A percentile compares a stretch with the other conserved stretches of the same genome.
phyloP scores from a whole-genome alignment of 202 grass and related monocot species.

The Carex arenaria region DNA sequence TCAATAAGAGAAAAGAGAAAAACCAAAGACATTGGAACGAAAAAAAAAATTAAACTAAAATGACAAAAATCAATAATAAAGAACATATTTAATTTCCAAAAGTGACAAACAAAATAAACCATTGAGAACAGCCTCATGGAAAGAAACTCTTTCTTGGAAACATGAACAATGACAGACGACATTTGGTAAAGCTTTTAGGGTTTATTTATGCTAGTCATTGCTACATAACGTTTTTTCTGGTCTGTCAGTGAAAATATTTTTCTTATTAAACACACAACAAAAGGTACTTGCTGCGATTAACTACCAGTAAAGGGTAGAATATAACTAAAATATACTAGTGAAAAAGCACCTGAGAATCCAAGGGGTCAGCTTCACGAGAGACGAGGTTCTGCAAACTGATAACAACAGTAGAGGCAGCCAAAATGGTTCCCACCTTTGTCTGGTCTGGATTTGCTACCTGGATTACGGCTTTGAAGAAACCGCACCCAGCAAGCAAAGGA shows the following conservation, averaged over 20 bases:
- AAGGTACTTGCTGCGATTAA: background rate
- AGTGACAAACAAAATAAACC: background rate
- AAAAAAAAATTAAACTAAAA: background rate
- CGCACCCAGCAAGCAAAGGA: slow-evolving; percentile 75
- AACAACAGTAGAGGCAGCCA: slow-evolving; percentile 60
- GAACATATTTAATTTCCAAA: background rate
- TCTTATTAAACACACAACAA: background rate
- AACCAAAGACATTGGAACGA: background rate
- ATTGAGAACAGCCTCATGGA: background rate
- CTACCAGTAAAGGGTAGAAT: background rate
- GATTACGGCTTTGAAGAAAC: slow-evolving; percentile 76
- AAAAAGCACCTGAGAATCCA: slow-evolving; percentile 54
- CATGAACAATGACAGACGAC: too few species aligned
- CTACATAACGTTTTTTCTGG: background rate
- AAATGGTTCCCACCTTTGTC: slow-evolving; percentile 29
- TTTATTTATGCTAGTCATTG: background rate
- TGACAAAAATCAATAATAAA: background rate
- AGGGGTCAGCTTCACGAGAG: slow-evolving; percentile 78
- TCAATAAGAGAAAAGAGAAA: background rate
- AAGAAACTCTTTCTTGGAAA: background rate
- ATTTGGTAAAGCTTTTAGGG: background rate
- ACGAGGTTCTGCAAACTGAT: slow-evolving; percentile 83
- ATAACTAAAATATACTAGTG: background rate
- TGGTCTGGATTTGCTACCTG: background rate
- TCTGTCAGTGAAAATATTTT: background rate